phyloP scores from a whole-genome alignment of 257 asterid genomes.

The Solanum tacnaense region DNA sequence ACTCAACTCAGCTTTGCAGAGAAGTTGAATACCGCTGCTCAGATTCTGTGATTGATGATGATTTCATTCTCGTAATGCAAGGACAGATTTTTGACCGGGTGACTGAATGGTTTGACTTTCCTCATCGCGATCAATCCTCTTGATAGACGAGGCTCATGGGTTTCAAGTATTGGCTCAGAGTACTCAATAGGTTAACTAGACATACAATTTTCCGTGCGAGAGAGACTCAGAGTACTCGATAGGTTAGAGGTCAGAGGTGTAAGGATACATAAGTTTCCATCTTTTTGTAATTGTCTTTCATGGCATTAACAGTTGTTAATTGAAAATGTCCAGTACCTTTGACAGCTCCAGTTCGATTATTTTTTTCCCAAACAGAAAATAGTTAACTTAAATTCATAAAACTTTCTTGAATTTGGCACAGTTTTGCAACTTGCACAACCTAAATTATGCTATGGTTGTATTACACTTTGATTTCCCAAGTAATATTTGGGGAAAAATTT shows the following conservation, averaged over 20 bases:
- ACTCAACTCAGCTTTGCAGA: constrained; percentile 90
- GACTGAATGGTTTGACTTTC: not conserved
- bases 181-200: not conserved
- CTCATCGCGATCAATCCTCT: not conserved
- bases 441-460: not conserved
- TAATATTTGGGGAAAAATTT: too few relatives aligned
- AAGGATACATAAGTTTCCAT: not conserved
- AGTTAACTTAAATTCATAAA: not conserved
- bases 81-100: not conserved
- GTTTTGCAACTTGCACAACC: not conserved
- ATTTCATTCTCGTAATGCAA: not conserved
- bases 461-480: not conserved
- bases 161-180: not conserved
- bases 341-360: not conserved
- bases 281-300: not conserved
- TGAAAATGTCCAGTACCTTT: not conserved
- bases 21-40: constrained; percentile 92
- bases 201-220: not conserved
- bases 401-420: not conserved
- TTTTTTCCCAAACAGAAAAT: not conserved
- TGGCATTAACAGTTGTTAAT: not conserved
- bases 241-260: not conserved
- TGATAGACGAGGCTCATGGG: not conserved
- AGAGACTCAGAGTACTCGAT: not conserved
- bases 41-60: constrained; percentile 37